These are phyloP conservation scores for barrel medic (Medicago truncatula) DNA, from an alignment of 306 rosid genomes.

Conservation along the genomic window MtrunA17r5.0-ANR NC_053043.1:40752001-40752500, in stretches of 20 bases:
- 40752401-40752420: neutral
- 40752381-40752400: neutral
- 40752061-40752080: conserved; percentile 66
- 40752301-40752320: conserved; percentile 99
- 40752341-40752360: conserved; percentile 33
- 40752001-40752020: conserved; percentile 96
- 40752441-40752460: neutral
- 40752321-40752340: conserved; percentile 98
- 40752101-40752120: conserved; percentile 87
- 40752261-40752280: conserved; percentile 78
- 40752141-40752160: conserved; percentile 18
- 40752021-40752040: conserved; percentile 95
- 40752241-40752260: conserved; percentile 93
- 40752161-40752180: conserved; percentile 30
- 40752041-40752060: conserved; percentile 74
- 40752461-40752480: neutral
- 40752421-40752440: conserved; percentile 1
- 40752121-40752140: conserved; percentile 70
- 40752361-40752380: conserved; percentile 29
- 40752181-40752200: conserved; percentile 23
- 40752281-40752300: conserved; percentile 85
- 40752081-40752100: conserved; percentile 90
- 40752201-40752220: conserved; percentile 31
- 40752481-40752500: neutral
- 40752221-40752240: conserved; percentile 84